Evolutionary conservation across 2,329 filamentous ascomycete species (phyloP).

Genomic region (Cladosporium sp.): DNA sequence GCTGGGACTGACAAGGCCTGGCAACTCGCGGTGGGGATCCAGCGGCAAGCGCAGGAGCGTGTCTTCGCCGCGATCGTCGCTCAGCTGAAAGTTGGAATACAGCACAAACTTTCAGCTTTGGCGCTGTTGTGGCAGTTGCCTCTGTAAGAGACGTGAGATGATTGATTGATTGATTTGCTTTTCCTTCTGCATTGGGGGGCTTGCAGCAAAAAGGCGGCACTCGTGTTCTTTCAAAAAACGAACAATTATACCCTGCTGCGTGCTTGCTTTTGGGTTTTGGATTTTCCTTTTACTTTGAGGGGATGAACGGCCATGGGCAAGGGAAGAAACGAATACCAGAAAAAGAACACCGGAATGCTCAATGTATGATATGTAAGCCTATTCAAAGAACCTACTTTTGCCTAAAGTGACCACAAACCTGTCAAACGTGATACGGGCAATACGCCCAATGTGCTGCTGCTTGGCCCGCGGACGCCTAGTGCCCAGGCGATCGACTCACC

Average conservation of each 20-base stretch:
- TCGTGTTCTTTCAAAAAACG: background rate
- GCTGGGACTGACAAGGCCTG: slow-evolving; percentile 1
- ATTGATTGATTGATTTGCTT: background rate
- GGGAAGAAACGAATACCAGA: background rate
- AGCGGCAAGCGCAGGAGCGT: slow-evolving; percentile 5
- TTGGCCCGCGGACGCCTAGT: background rate
- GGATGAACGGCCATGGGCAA: background rate
- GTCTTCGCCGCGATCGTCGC: background rate
- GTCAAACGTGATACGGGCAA: background rate
- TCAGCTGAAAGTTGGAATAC: slow-evolving; percentile 2
- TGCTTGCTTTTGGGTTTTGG: slow-evolving; percentile 1
- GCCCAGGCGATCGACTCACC: background rate
- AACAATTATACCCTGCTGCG: slow-evolving; percentile 10
- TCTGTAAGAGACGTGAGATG: background rate
- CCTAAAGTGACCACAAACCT: background rate
- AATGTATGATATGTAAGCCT: slow-evolving; percentile 17
- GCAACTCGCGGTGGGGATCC: slow-evolving; percentile 9
- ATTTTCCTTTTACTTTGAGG: background rate
- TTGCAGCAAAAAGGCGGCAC: background rate
- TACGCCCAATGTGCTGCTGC: background rate
- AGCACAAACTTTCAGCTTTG: background rate
- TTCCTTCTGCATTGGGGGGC: background rate
- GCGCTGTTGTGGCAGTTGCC: background rate
- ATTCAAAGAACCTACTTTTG: background rate
- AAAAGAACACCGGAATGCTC: background rate